phyloP scores from a whole-genome alignment of 139 green algal species.

The Picochlorum sp. region DNA sequence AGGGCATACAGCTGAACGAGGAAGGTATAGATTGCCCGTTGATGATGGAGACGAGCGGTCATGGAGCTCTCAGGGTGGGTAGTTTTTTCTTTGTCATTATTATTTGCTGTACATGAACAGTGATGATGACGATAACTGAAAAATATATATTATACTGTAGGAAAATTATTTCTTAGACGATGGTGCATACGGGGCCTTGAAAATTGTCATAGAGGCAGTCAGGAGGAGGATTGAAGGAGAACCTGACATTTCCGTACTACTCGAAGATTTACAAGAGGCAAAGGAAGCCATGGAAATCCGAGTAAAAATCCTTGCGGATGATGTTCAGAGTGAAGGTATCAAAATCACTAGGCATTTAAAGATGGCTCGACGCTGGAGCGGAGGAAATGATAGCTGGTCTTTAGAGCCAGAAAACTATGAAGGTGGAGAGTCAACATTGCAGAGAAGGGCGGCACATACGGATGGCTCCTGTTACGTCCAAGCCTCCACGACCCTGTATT shows the following conservation, averaged over 20 bases:
- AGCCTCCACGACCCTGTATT: conserved; percentile 76
- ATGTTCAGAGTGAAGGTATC: conserved; percentile 50
- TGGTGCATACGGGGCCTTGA: conserved; percentile 79
- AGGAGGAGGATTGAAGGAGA: conserved; percentile 38
- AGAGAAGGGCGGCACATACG: conserved; percentile 60
- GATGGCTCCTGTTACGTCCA: conserved; percentile 83
- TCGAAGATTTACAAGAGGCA: conserved; percentile 67
- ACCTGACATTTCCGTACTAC: conserved; percentile 51
- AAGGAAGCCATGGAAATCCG: conserved; percentile 60
- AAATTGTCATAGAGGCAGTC: conserved; percentile 83
- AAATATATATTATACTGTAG: conserved; percentile 4
- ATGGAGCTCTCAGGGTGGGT: conserved; percentile 61
- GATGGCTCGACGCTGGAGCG: conserved; percentile 39
- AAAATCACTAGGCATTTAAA: conserved; percentile 48
- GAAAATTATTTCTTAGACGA: conserved; percentile 95
- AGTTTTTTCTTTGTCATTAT: not conserved
- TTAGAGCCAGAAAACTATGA: conserved; percentile 79
- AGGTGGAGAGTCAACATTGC: conserved; percentile 69
- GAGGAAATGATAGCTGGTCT: conserved; percentile 38
- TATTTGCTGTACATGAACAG: not conserved
- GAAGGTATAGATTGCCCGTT: conserved; percentile 65
- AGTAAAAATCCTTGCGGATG: conserved; percentile 25
- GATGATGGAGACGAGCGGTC: conserved; percentile 95
- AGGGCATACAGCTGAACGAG: conserved; percentile 75
- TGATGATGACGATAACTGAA: not conserved